Evolutionary conservation across 306 rosid species (phyloP), one percentile per base, ranked within the genome.

Genomic region (Abrus pulchellus): DNA sequence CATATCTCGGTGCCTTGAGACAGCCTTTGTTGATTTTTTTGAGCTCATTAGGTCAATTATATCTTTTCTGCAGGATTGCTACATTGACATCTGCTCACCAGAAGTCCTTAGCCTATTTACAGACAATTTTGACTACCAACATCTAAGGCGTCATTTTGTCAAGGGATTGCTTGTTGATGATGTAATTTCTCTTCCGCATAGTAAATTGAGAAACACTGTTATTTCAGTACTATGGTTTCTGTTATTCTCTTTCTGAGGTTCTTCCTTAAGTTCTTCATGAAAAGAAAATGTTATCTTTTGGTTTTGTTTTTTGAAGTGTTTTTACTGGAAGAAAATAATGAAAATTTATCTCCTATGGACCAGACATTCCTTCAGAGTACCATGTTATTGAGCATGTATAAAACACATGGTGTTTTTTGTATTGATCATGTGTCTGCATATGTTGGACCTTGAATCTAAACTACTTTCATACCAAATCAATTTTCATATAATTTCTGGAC

Each of bases 81-180:
- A 89, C 84, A 90, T 96, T 70, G 98, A 96, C 83, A 90, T 96
- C 71, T 96, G 99, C 82, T 90, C 98, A 33, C 97, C 92, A 5
- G 99, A 96, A 89, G 99, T 96, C 85, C 99, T 96, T 56, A 92
- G 94, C 87, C 90, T 93, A 76, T 96, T 96, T 79, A 93, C 97
- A 0, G 99, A 96, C 89, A 96, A 96, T 82, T 96, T 96, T 85
- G 99, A 96, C 85, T 96, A 93, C 83, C 99, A 96, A 87, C 99
- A 96, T 88, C 83, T 96, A 12, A 94, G 99, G 38, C 98, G 99
- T 48, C 94, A 96, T 89, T 96, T 96, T 84, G 93, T 96, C 57
- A 96, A 96, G 92, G 99, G 97, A 52, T 83, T 96, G 92, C 99
- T 96, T 62, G 45, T 92, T 81, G 99, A 96, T 78, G 99, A 96